A percentile compares a stretch with the other conserved stretches of the same genome.
phyloP scores from a whole-genome alignment of 2,329 filamentous ascomycete species.

The Rutstroemia sydowiana region DNA sequence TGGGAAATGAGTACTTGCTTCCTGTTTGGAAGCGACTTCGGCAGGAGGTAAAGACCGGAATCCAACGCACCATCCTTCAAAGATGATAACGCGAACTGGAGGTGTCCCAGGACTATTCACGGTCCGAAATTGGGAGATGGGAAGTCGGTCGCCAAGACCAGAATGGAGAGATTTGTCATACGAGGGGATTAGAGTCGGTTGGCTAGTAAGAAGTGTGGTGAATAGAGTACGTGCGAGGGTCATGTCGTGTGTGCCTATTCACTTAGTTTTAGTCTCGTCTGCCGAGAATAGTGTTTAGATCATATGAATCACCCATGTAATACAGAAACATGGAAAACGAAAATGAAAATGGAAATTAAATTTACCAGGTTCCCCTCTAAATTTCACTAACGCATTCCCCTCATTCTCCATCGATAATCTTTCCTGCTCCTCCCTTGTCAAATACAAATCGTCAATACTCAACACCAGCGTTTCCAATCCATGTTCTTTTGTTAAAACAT shows the following conservation, averaged over 20 bases:
- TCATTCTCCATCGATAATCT: constrained; percentile 45
- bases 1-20: constrained; percentile 9
- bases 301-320: not conserved
- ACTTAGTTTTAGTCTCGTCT: not conserved
- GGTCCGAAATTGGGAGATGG: constrained; percentile 42
- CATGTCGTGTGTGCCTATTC: constrained; percentile 53
- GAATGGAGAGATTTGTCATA: constrained; percentile 61
- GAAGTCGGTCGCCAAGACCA: constrained; percentile 56
- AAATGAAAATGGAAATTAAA: not conserved
- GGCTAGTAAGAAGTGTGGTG: constrained; percentile 39
- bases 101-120: constrained; percentile 31
- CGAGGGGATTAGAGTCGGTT: constrained; percentile 46
- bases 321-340: not conserved
- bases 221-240: constrained; percentile 48
- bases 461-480: constrained; percentile 48
- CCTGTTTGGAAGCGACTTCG: constrained; percentile 39
- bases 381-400: constrained; percentile 54
- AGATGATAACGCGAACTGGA: constrained; percentile 47
- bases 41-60: constrained; percentile 48
- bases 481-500: constrained; percentile 44
- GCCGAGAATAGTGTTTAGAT: not conserved
- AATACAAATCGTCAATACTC: constrained; percentile 65
- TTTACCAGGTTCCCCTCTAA: constrained; percentile 55
- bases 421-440: constrained; percentile 50
- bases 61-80: constrained; percentile 68